Evolutionary conservation across 495 filamentous ascomycete genomes (phyloP), one percentile per base, ranked within the genome.

Genomic region (Penicillium desertorum): DNA sequence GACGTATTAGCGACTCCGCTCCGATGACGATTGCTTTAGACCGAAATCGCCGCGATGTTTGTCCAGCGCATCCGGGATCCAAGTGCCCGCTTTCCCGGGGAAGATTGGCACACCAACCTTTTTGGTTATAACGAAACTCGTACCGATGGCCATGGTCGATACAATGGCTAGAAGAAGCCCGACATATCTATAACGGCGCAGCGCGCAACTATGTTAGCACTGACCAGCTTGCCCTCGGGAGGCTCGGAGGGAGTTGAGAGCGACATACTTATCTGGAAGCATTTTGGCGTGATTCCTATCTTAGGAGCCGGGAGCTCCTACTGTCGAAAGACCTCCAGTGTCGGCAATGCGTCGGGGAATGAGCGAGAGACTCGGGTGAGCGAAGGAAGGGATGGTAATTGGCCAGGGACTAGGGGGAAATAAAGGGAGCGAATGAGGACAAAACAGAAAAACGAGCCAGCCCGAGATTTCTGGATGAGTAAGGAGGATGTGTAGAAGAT

Each of bases 121-220:
- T 73, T 96, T 95, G 37, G 91, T 95, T 62, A 96, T 92, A 57
- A 96, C 90, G 69, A 96, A 95, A 80, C 91, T 95, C 29, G 89
- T 88, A 88, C 92, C 92, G 71, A 97, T 98, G 57, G 91, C 92
- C 79, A 98, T 82, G 67, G 92, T 96, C 39, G 91, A 96, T 25
- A 86, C 79, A 66, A 98, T 88, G 80, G 94, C 94, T 75, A 98
- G 74, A 56, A 87, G 82, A 66, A 96, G 79, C 63, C 92, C 92
- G 68, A 96, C 84, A 70, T 96, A 96, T 82, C 91, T 96, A 45
- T 9, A 53, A 39, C 47, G 59, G 27, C 42, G 36, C 32, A 34
- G 44, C 45, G 64, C 64, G 75, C 75, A 54, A 39, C 52, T 56
- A 48, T 47, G 68, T 83, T 65, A 82, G 72, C 59, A 65, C 46